These are phyloP conservation scores for Pelargonium myrrhifolium DNA, from an alignment of 441 rosid genomes.

Conservation along the genomic window DNA sequence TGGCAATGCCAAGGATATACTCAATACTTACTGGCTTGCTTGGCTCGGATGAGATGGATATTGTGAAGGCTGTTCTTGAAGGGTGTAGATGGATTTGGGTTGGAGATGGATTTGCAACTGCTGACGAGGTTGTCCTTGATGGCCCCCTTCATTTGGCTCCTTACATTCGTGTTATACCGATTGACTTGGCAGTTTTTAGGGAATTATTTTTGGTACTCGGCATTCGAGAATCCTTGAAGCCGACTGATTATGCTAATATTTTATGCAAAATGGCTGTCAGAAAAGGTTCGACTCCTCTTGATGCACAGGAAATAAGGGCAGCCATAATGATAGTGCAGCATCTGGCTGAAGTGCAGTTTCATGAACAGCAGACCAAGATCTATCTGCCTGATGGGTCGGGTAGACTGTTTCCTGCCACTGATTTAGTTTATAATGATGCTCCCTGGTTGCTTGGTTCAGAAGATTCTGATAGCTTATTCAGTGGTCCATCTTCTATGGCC, in stretches of 20 bases:
- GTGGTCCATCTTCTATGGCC: slow-evolving; percentile 46
- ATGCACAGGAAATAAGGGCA: slow-evolving; percentile 74
- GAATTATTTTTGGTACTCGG: slow-evolving; percentile 85
- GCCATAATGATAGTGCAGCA: slow-evolving; percentile 83
- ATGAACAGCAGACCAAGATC: slow-evolving; percentile 51
- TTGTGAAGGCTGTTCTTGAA: slow-evolving; percentile 95
- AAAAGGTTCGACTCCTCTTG: slow-evolving; percentile 72
- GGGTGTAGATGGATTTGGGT: slow-evolving; percentile 99
- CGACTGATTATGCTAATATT: slow-evolving; percentile 79
- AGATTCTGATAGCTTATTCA: slow-evolving; percentile 44
- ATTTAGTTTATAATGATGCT: slow-evolving; percentile 91
- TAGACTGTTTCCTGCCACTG: slow-evolving; percentile 67
- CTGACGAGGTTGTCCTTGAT: slow-evolving; percentile 91
- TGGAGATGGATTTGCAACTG: slow-evolving; percentile 96
- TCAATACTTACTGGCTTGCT: slow-evolving; percentile 63
- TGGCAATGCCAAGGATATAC: slow-evolving; percentile 91
- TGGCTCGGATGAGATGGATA: slow-evolving; percentile 96
- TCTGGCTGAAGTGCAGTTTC: slow-evolving; percentile 74
- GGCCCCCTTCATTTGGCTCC: slow-evolving; percentile 97
- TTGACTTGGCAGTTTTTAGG: slow-evolving; percentile 88
- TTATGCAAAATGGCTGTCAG: slow-evolving; percentile 66
- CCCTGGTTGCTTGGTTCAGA: slow-evolving; percentile 94
- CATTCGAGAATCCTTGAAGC: slow-evolving; percentile 73
- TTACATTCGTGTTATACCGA: slow-evolving; percentile 85
- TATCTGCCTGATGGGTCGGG: slow-evolving; percentile 88